phyloP scores from a whole-genome alignment of 257 asterid genomes.

The Euphrasia confusa region DNA sequence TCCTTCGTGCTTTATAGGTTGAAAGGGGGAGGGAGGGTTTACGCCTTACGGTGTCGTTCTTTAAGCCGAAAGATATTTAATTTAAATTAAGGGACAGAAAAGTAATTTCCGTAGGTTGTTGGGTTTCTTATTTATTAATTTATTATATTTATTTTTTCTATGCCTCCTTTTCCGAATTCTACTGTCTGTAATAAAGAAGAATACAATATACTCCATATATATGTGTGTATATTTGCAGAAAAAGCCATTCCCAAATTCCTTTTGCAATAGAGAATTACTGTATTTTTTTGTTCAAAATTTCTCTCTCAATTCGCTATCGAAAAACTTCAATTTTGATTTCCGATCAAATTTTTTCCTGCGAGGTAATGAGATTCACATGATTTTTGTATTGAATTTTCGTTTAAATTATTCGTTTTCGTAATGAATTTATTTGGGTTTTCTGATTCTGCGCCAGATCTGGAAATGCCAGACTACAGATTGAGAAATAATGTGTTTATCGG shows the following conservation, averaged over 20 bases:
- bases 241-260: conserved; percentile 28
- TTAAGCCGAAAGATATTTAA: too few species aligned
- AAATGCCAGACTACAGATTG: conserved; percentile 29
- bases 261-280: not conserved
- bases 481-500: conserved; percentile 16
- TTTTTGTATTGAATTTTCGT: too few species aligned
- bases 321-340: conserved; percentile 29
- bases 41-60: too few species aligned
- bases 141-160: not conserved
- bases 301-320: conserved; percentile 24
- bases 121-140: not conserved
- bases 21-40: too few species aligned
- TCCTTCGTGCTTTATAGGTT: too few species aligned
- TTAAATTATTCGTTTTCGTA: not conserved
- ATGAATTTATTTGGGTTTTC: conserved; percentile 15
- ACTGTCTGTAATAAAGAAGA: conserved; percentile 18
- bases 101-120: too few species aligned
- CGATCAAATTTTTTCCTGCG: conserved; percentile 23
- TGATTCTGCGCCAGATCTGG: conserved; percentile 64
- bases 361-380: conserved; percentile 33
- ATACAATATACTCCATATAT: too few species aligned
- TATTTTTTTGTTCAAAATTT: too few species aligned
- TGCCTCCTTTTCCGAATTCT: conserved; percentile 22
- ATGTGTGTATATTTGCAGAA: not conserved
- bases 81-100: too few species aligned